Percentiles rank a stretch among this genome's conserved stretches.
Evolutionary conservation across 2,329 filamentous ascomycete species (phyloP).

Genomic region (Penicillium psychrosexuale): DNA sequence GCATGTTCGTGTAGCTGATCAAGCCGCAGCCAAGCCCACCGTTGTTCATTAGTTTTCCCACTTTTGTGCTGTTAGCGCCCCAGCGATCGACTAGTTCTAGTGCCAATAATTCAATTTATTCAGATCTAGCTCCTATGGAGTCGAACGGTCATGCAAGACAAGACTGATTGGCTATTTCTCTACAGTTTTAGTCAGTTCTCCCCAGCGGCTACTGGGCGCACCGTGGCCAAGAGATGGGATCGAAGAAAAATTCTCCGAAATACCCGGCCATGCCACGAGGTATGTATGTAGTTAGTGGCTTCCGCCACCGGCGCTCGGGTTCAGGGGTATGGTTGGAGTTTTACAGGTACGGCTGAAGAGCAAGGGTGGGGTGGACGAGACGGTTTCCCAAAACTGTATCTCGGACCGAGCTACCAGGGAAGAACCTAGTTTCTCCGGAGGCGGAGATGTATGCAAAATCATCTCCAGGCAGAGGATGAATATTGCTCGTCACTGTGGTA

Average conservation of each 20-base stretch:
- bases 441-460: not conserved
- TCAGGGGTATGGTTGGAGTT: not conserved
- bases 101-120: not conserved
- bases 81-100: not conserved
- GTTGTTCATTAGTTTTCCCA: not conserved
- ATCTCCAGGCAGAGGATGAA: not conserved
- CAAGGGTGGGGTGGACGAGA: not conserved
- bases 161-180: not conserved
- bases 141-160: not conserved
- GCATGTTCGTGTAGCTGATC: not conserved
- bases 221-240: constrained; percentile 4
- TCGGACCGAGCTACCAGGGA: not conserved
- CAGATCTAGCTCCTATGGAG: not conserved
- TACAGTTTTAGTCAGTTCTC: not conserved
- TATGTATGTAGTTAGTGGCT: not conserved
- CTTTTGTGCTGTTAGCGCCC: not conserved
- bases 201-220: not conserved
- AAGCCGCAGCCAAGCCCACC: not conserved
- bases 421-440: not conserved
- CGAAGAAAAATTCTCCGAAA: not conserved
- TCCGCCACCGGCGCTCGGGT: not conserved
- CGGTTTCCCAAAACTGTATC: not conserved
- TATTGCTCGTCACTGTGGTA: not conserved
- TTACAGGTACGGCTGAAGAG: not conserved
- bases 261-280: constrained; percentile 10